Conservation (phyloP, 2,329 filamentous ascomycete species). For the Aaosphaeria pasadenensis region DNA sequence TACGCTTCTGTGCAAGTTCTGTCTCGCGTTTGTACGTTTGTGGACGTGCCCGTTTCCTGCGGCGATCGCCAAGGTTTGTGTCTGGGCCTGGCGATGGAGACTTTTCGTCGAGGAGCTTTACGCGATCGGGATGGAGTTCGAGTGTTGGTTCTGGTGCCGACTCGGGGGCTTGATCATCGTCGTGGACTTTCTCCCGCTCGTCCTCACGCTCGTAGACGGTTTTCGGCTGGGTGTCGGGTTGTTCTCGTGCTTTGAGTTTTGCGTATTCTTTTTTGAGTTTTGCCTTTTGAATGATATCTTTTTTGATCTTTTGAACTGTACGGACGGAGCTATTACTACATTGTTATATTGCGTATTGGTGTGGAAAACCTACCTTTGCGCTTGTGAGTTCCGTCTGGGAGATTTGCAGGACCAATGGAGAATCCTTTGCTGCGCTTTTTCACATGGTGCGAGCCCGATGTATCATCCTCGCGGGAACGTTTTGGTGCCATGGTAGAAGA, state of each 20-base stretch:
- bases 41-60: conserved; percentile 24
- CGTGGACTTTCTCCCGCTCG: conserved; percentile 5
- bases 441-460: conserved; percentile 5
- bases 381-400: conserved; percentile 84
- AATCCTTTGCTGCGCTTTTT: conserved; percentile 69
- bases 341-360: neutral
- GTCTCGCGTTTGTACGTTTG: conserved; percentile 44
- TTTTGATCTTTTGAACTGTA: conserved; percentile 82
- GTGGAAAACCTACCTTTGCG: conserved; percentile 61
- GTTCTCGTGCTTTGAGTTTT: conserved; percentile 71
- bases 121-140: conserved; percentile 60
- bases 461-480: conserved; percentile 50
- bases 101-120: conserved; percentile 54
- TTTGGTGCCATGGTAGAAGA: conserved; percentile 55
- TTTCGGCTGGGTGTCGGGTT: conserved; percentile 33
- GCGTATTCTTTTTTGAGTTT: conserved; percentile 91
- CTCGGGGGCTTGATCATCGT: conserved; percentile 9
- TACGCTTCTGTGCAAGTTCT: conserved; percentile 49
- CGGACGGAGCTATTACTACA: too few relatives aligned
- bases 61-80: conserved; percentile 13
- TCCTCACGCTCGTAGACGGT: conserved; percentile 34
- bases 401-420: conserved; percentile 80
- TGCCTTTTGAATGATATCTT: conserved; percentile 82
- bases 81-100: conserved; percentile 15
- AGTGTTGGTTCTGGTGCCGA: conserved; percentile 33